phyloP scores from a whole-genome alignment of 345 rosid species.

The Bruguiera sexangula region DNA sequence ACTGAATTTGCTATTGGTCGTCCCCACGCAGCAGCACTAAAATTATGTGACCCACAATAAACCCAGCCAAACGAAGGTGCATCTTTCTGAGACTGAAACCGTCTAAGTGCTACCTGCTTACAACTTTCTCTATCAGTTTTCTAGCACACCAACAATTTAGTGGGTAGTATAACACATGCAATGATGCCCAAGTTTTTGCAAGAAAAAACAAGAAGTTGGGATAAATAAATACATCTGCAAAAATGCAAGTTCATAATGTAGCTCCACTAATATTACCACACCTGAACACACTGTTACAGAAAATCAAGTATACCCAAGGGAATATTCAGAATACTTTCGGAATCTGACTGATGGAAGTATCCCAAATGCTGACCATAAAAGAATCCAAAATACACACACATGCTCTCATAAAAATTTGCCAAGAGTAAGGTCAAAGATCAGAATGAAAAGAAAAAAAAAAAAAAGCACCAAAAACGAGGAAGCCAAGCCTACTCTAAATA shows the following conservation, averaged over 20 bases:
- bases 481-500: background rate
- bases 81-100: conserved; percentile 47
- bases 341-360: too few species aligned
- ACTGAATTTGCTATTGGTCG: conserved; percentile 43
- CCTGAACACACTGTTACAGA: too few species aligned
- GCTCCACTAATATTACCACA: too few species aligned
- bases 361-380: too few species aligned
- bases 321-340: too few species aligned
- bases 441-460: too few species aligned
- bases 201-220: background rate
- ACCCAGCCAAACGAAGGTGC: conserved; percentile 77
- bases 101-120: conserved; percentile 70
- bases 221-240: background rate
- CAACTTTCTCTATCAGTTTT: conserved; percentile 10
- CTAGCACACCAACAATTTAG: conserved; percentile 1
- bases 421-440: too few species aligned
- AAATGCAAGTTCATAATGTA: background rate
- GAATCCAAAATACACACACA: too few species aligned
- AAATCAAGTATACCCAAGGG: too few species aligned
- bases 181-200: background rate
- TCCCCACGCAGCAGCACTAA: conserved; percentile 97
- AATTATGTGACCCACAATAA: conserved; percentile 88
- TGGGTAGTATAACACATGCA: background rate
- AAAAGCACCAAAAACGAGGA: too few species aligned
- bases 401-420: too few species aligned